Base-by-base conservation (phyloP, 371 early-diverging fungal species). In the Coemansia sp. region DNA sequence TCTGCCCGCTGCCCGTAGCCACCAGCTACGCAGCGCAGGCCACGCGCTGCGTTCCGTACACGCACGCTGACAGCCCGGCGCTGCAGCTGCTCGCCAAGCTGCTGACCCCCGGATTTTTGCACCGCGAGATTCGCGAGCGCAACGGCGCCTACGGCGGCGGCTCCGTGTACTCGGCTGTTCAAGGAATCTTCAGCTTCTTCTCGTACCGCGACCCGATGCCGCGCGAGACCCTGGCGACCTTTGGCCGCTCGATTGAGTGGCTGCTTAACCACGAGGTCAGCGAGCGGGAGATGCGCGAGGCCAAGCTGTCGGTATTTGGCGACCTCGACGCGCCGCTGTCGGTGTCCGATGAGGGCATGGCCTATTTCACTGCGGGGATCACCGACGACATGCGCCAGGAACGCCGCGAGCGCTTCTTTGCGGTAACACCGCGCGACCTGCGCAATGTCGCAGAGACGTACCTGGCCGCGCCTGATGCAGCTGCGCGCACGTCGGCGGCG, bases 101-200 rank as follows among this genome's bases (percentile, higher is more conserved):
- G 12, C 81, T 95, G 83, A 90, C 94, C 6, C 84, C 84, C 65
- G 83, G 91, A 59, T 94, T 83, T 78, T 79, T 96, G 31, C 98
- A 97, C 77, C 88, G 90, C 31, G 95, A 96, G 78, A 90, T 97
- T 46, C 89, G 98, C 66, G 98, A 97, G 75, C 94, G 91, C 84
- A 92, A 93, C 64, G 98, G 98, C 36, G 98, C 98, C 6, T 98
- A 98, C 77, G 97, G 96, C 14, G 97, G 93, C 18, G 94, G 94
- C 37, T 89, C 94, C 2, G 66, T 80, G 1, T 94, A 87, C 79
- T 82, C 84, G 16, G 78, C 90, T 2, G 66, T 87, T 4, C 87
- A 85, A 38, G 97, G 97, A 9, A 62, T 91, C 4, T 89, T 96
- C 60, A 86, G 91, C 2, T 92, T 96, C 79, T 93, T 84, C 62